Evolutionary conservation across 208 protist genomes (phyloP).

Genomic region (Wallacemonas sp.): DNA sequence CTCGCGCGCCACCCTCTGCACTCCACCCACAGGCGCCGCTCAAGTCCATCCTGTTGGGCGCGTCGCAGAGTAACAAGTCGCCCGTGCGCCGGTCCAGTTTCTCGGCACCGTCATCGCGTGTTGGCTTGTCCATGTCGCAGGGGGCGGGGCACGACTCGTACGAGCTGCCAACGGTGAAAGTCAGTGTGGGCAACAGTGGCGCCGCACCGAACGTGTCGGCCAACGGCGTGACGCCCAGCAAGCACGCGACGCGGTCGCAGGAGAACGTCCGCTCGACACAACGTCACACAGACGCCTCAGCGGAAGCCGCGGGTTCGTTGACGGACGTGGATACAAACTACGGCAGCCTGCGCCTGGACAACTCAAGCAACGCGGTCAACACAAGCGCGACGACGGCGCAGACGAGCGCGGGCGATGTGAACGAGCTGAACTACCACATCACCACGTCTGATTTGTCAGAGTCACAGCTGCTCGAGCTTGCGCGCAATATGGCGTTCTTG

Average conservation of each 20-base stretch:
- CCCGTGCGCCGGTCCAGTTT: background rate
- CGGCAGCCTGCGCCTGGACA: constrained; percentile 10
- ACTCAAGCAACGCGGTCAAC: background rate
- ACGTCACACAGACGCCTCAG: background rate
- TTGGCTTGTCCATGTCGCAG: background rate
- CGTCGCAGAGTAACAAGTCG: background rate
- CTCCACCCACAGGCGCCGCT: too few species aligned
- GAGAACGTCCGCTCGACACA: too few species aligned
- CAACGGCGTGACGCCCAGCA: too few species aligned
- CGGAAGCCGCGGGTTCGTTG: background rate
- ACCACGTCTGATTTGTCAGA: background rate
- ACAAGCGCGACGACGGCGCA: background rate
- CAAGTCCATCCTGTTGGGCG: too few species aligned
- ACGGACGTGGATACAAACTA: constrained; percentile 9
- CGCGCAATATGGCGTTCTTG: constrained; percentile 9
- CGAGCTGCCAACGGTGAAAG: background rate
- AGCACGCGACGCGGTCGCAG: too few species aligned
- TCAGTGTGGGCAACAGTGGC: too few species aligned
- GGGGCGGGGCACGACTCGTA: background rate
- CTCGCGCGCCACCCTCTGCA: too few species aligned
- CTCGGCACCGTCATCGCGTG: background rate
- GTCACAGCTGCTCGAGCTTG: constrained; percentile 4
- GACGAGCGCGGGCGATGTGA: background rate
- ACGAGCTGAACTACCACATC: background rate
- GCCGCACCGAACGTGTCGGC: too few species aligned